Evolutionary conservation across 176 grass and related monocot species (phyloP), one percentile per base, ranked within the genome.

Genomic region (bread wheat (Triticum aestivum)): DNA sequence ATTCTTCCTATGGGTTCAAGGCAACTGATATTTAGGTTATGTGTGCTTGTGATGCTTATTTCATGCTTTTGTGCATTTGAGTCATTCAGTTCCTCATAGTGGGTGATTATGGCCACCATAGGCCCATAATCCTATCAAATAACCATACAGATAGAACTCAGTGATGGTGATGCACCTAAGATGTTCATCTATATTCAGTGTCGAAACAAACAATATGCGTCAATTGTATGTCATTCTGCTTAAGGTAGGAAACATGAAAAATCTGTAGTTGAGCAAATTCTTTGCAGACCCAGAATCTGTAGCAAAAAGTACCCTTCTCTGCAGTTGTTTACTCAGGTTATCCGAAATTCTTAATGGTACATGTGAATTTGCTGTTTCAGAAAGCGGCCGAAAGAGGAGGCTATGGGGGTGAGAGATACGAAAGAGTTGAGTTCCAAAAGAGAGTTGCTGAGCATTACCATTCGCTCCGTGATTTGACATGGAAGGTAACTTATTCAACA

Each of bases 311-410:
- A 9, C 3, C 9, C 13, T 51, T 81, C 21, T 6, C 5, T 45
- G 59, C 18, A 69, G 24, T 79, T 37, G 39, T 65, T 11, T 39
- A 29, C 27, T 63, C 37, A 2, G 82, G 26, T 65, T 39, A 73
- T 32, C 75, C 15, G 70, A 4, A 35, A 11, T 84, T 65, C n/a
- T 18, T 84, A 58, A 80, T 9, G 9, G 17, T 73, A 76, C 17
- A 45, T 79, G 20, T n/a, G 17, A 37, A 42, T 69, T 5, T 80
- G 3, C 69, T 88, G 26, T 90, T 90, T 80, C 85, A 98, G 97
- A 96, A 94, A 96, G 97, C 94, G 5, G 88, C 97, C 47, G 92
- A 94, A 86, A 92, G 97, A 91, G 97, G 94, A 88, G 94, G 87
- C 42, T 96, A 96, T 85, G 94, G 97, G 38, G 82, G 27, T 41